Evolutionary conservation across 2,329 filamentous ascomycete species (phyloP).

Genomic region (Tolypocladium endophyticum): DNA sequence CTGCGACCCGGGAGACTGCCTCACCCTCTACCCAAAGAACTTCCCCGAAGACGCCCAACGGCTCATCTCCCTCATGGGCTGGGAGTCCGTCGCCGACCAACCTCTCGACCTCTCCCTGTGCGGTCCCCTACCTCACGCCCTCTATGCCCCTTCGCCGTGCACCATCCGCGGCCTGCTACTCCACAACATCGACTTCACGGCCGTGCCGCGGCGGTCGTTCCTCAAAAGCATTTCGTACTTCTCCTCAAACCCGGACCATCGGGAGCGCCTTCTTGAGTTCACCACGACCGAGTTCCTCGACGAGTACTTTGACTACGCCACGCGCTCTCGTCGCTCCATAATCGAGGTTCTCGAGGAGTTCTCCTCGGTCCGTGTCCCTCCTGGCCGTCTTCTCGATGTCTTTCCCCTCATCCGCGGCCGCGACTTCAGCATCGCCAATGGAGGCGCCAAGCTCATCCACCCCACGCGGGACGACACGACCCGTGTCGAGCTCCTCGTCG

Average conservation of each 20-base stretch:
- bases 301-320: constrained; percentile 93
- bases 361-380: constrained; percentile 70
- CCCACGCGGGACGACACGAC: constrained; percentile 19
- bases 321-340: constrained; percentile 79
- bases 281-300: constrained; percentile 69
- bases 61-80: constrained; percentile 70
- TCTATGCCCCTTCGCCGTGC: constrained; percentile 27
- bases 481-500: constrained; percentile 63
- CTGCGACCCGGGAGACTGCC: constrained; percentile 63
- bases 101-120: constrained; percentile 42
- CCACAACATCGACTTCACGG: constrained; percentile 79
- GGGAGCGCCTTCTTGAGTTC: constrained; percentile 76
- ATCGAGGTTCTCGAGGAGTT: constrained; percentile 91
- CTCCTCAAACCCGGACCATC: constrained; percentile 60
- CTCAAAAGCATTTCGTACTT: constrained; percentile 71
- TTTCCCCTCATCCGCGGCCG: constrained; percentile 79
- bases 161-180: constrained; percentile 70
- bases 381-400: constrained; percentile 57
- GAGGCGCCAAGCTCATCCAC: constrained; percentile 34
- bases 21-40: constrained; percentile 81
- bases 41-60: constrained; percentile 69
- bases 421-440: constrained; percentile 86
- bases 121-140: constrained; percentile 18
- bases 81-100: constrained; percentile 62
- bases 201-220: constrained; percentile 81